Evolutionary conservation across 805 yeast species (phyloP).

Genomic region (Candida hungchunana): DNA sequence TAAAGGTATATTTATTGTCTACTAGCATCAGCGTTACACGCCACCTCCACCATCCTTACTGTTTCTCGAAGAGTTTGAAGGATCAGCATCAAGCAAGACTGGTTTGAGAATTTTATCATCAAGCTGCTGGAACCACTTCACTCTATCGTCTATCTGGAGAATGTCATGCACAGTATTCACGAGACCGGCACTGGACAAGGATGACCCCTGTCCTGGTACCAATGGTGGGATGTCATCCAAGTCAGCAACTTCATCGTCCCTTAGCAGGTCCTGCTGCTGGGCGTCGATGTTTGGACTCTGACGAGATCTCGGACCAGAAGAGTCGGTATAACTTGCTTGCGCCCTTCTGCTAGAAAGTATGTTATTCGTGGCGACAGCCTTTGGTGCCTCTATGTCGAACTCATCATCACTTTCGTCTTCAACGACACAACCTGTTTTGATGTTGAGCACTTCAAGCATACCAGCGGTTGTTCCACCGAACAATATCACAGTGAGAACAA

Average conservation of each 20-base stretch:
- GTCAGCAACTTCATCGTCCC: constrained; percentile 22
- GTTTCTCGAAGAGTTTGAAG: constrained; percentile 12
- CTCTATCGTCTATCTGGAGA: constrained; percentile 62
- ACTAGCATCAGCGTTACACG: background rate
- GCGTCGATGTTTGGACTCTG: constrained; percentile 20
- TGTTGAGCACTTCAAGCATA: constrained; percentile 92
- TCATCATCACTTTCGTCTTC: constrained; percentile 89
- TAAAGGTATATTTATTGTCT: background rate
- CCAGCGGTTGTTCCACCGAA: constrained; percentile 99
- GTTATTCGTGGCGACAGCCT: constrained; percentile 14
- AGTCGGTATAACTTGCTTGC: constrained; percentile 28
- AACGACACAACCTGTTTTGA: constrained; percentile 84
- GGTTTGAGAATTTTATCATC: constrained; percentile 95
- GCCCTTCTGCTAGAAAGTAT: constrained; percentile 21
- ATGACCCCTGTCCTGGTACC: constrained; percentile 12
- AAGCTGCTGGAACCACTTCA: constrained; percentile 88
- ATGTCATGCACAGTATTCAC: constrained; percentile 26
- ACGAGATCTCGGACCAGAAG: constrained; percentile 14
- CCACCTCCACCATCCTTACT: constrained; percentile 14
- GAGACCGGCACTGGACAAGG: constrained; percentile 11
- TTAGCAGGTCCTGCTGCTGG: constrained; percentile 21
- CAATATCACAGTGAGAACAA: constrained; percentile 89
- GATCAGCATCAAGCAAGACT: constrained; percentile 63
- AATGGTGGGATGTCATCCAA: constrained; percentile 27
- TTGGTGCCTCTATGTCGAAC: constrained; percentile 82